Evolutionary conservation across 805 yeast genomes (phyloP).

Genomic region (Teunomyces aglyptinius): DNA sequence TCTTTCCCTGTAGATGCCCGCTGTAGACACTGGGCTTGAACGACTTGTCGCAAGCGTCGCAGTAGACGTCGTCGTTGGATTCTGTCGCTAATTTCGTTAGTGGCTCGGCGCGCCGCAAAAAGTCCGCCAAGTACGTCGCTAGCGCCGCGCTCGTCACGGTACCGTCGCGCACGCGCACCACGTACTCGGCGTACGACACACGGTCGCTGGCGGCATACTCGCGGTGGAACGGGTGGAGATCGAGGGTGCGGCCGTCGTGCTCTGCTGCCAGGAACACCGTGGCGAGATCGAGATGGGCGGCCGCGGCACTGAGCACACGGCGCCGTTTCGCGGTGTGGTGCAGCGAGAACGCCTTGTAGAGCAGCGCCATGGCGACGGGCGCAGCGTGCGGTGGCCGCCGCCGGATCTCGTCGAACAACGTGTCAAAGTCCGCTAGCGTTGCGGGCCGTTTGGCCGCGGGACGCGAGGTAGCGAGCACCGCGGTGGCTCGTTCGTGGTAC

Average conservation of each 20-base stretch:
- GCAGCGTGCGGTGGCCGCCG: background rate
- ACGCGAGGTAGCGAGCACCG: no score
- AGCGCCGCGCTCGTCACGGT: constrained; percentile 15
- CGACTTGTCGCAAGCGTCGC: constrained; percentile 59
- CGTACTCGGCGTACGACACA: constrained; percentile 48
- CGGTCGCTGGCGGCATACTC: constrained; percentile 47
- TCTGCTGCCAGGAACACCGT: constrained; percentile 59
- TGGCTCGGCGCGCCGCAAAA: background rate
- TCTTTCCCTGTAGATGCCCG: constrained; percentile 72
- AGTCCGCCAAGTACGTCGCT: background rate
- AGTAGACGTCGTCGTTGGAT: constrained; percentile 40
- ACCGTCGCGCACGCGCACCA: constrained; percentile 35
- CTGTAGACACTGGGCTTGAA: constrained; percentile 66
- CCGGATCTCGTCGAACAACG: no score
- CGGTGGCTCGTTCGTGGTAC: constrained; percentile 23
- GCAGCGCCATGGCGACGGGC: background rate
- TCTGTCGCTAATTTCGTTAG: background rate
- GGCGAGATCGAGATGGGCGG: constrained; percentile 49
- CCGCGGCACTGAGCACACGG: constrained; percentile 48
- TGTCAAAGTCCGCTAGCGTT: constrained; percentile 1
- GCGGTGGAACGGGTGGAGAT: constrained; percentile 52
- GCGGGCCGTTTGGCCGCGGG: no score
- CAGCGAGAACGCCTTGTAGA: constrained; percentile 6
- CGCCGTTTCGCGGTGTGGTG: constrained; percentile 14
- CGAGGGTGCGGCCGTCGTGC: constrained; percentile 61